Percentiles rank a stretch among this genome's conserved stretches.
These are phyloP conservation scores for Tylopilus sp. DNA, from an alignment of 768 basidiomycete genomes.

Conservation along the genomic window DNA sequence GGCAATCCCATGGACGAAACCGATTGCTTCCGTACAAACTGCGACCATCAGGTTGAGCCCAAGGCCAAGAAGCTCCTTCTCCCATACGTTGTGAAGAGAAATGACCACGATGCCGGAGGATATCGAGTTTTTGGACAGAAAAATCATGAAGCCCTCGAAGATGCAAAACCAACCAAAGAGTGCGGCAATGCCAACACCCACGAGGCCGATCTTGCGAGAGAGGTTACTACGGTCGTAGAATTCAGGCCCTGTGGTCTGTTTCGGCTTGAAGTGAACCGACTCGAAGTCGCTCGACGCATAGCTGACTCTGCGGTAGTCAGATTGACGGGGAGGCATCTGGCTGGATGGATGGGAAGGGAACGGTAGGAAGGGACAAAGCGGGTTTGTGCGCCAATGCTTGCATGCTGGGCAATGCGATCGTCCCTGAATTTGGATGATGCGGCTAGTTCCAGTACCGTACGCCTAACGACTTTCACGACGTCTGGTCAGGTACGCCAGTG, in stretches of 20 bases:
- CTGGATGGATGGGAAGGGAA: background rate
- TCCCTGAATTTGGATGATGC: slow-evolving; percentile 7
- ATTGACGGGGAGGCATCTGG: slow-evolving; percentile 3
- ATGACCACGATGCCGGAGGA: slow-evolving; percentile 24
- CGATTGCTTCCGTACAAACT: slow-evolving; percentile 29
- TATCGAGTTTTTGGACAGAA: slow-evolving; percentile 19
- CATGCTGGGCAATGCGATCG: background rate
- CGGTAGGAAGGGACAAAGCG: too few species aligned
- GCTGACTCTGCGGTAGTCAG: slow-evolving; percentile 5
- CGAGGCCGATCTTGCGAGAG: slow-evolving; percentile 23
- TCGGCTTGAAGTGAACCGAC: slow-evolving; percentile 19
- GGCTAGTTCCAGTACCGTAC: background rate
- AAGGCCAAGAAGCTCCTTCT: slow-evolving; percentile 22
- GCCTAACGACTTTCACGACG: background rate
- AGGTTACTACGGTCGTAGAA: slow-evolving; percentile 27
- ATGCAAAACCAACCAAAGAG: slow-evolving; percentile 25
- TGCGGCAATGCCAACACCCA: slow-evolving; percentile 22
- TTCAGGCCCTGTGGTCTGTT: slow-evolving; percentile 22
- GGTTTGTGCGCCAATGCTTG: background rate
- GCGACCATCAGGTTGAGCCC: slow-evolving; percentile 28
- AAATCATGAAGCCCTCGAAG: slow-evolving; percentile 21
- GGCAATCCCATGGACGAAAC: slow-evolving; percentile 26
- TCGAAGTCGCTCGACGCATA: slow-evolving; percentile 18
- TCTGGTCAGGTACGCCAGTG: background rate
- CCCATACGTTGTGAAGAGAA: slow-evolving; percentile 8